phyloP scores from a whole-genome alignment of 441 rosid species.

The Sinapis alba region DNA sequence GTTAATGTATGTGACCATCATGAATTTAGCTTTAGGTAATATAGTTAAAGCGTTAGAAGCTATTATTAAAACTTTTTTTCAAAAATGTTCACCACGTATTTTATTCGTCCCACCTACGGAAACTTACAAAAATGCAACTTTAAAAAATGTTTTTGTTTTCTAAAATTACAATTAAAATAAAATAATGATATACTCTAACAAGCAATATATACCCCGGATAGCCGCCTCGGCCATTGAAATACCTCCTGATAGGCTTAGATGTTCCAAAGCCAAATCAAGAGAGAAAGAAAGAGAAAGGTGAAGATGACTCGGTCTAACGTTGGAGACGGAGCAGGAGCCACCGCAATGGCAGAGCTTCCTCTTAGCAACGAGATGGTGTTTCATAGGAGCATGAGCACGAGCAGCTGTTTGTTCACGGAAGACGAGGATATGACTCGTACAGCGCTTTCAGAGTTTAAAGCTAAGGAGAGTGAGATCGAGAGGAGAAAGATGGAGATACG shows the following conservation, averaged over 20 bases:
- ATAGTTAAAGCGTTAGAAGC: background rate
- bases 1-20: background rate
- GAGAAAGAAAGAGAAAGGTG: background rate
- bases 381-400: conserved; percentile 79
- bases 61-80: background rate
- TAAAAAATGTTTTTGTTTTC: background rate
- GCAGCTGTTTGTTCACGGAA: conserved; percentile 78
- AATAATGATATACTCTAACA: background rate
- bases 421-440: conserved; percentile 86
- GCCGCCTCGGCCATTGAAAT: conserved; percentile 10
- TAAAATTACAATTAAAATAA: background rate
- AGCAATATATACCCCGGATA: background rate
- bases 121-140: background rate
- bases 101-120: background rate
- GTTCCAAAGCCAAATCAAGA: background rate
- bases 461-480: conserved; percentile 92
- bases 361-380: conserved; percentile 52
- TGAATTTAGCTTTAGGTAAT: background rate
- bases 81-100: background rate
- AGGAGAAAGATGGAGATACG: conserved; percentile 73
- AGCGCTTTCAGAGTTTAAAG: conserved; percentile 69
- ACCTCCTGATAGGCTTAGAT: background rate
- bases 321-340: conserved; percentile 24
- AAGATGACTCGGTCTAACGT: conserved; percentile 31
- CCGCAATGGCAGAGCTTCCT: conserved; percentile 38